phyloP scores from a whole-genome alignment of 2,329 filamentous ascomycete species.

The Monosporascus sp. region DNA sequence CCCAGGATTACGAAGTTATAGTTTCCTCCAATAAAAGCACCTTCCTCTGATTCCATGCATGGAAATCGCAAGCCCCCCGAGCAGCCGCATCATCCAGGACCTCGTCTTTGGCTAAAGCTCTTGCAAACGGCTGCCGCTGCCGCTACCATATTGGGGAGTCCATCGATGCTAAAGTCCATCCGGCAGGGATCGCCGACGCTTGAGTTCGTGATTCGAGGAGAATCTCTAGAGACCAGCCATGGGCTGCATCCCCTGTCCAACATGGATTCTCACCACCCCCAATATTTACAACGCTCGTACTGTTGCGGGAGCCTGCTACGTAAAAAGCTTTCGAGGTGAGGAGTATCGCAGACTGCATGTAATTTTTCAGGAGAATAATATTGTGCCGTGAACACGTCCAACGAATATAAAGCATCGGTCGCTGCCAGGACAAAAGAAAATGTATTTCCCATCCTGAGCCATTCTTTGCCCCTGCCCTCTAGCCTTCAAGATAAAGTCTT shows the following conservation, averaged over 20 bases:
- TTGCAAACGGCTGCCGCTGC: neutral
- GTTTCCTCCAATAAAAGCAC: neutral
- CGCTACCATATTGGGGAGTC: neutral
- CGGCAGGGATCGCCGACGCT: neutral
- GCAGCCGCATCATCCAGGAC: neutral
- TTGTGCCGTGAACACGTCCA: no score
- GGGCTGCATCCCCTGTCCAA: neutral
- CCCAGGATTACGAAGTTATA: neutral
- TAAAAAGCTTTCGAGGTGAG: neutral
- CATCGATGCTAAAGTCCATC: neutral
- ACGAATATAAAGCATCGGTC: neutral
- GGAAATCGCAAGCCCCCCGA: neutral
- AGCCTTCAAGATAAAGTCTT: neutral
- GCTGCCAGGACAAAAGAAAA: neutral
- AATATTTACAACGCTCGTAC: neutral
- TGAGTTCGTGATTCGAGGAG: neutral
- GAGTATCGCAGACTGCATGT: no score
- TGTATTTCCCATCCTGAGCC: no score
- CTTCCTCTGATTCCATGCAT: neutral
- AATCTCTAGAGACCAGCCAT: neutral
- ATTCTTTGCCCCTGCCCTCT: neutral
- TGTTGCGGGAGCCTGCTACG: neutral
- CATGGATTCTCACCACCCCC: neutral
- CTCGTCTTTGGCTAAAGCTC: neutral
- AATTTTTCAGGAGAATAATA: no score